Evolutionary conservation across 164 flowering plant genomes (phyloP).

Genomic region (Vitis riparia): DNA sequence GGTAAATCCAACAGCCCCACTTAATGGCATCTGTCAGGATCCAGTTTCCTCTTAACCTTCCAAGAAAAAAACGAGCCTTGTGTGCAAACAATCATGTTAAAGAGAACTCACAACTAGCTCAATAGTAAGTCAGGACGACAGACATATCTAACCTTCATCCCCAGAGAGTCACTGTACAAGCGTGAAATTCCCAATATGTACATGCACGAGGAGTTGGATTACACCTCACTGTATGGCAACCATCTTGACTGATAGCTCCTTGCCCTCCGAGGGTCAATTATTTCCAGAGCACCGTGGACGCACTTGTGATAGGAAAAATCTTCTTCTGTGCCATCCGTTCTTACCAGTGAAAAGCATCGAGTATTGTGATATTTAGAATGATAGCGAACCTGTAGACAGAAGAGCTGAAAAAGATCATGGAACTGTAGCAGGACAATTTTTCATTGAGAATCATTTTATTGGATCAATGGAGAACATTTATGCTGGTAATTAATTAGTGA

Average conservation of each 20-base stretch:
- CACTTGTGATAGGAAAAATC: slow-evolving; percentile 92
- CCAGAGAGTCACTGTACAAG: background rate
- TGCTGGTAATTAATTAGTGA: no score
- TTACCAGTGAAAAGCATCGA: slow-evolving; percentile 65
- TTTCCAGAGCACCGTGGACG: slow-evolving; percentile 49
- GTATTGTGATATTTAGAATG: slow-evolving; percentile 38
- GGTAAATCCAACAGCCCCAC: no score
- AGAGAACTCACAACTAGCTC: no score
- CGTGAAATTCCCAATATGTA: background rate
- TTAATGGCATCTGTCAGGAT: no score
- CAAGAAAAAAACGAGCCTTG: no score
- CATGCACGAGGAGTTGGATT: background rate
- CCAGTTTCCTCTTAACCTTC: no score
- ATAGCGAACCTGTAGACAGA: slow-evolving; percentile 52
- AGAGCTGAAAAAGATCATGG: background rate
- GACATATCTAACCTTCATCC: background rate
- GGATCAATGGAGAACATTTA: background rate
- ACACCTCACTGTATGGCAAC: slow-evolving; percentile 6
- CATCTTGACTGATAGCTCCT: slow-evolving; percentile 34
- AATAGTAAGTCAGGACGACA: slow-evolving; percentile 1
- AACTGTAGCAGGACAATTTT: background rate
- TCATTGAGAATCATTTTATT: background rate
- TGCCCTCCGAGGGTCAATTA: slow-evolving; percentile 45
- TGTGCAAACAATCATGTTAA: no score
- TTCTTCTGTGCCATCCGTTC: slow-evolving; percentile 64